Percentiles rank a stretch among this genome's conserved stretches.
Evolutionary conservation across 1,284 basidiomycete genomes (phyloP).

Genomic region (Sporisorium graminicola): DNA sequence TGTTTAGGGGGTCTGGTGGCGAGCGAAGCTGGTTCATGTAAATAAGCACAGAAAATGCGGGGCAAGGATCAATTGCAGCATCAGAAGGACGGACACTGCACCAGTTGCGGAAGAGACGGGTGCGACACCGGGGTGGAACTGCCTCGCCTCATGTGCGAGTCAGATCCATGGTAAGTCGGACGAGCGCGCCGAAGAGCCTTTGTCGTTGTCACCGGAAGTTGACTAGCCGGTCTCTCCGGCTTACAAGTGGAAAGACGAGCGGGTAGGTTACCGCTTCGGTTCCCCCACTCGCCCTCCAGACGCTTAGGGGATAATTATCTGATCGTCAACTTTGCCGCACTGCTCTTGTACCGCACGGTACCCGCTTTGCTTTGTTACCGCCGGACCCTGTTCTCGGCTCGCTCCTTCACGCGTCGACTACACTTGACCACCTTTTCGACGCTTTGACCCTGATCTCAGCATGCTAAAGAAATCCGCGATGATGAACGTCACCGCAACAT

Average conservation of each 20-base stretch:
- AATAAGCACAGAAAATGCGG: constrained; percentile 3
- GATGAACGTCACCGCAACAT: constrained; percentile 5
- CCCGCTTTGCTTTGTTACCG: neutral
- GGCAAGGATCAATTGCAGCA: neutral
- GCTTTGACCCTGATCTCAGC: neutral
- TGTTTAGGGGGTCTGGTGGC: neutral
- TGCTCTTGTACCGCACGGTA: neutral
- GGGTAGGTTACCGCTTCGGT: neutral
- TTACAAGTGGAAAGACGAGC: neutral
- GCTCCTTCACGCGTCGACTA: neutral
- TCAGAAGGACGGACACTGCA: neutral
- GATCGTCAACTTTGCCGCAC: too few species aligned
- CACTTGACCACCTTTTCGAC: neutral
- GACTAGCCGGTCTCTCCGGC: constrained; percentile 9
- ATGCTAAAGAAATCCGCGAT: neutral
- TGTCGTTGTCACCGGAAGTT: constrained; percentile 18
- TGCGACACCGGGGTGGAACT: neutral
- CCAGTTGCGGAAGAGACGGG: neutral
- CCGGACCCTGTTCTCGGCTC: neutral
- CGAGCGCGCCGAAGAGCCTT: too few species aligned
- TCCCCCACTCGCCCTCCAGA: neutral
- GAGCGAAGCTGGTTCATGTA: neutral
- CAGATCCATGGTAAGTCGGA: too few species aligned
- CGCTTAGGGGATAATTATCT: neutral
- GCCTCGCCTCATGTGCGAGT: neutral